Conservation (phyloP, 2,329 filamentous ascomycete genomes). For the Colletotrichum tamarilloi region DNA sequence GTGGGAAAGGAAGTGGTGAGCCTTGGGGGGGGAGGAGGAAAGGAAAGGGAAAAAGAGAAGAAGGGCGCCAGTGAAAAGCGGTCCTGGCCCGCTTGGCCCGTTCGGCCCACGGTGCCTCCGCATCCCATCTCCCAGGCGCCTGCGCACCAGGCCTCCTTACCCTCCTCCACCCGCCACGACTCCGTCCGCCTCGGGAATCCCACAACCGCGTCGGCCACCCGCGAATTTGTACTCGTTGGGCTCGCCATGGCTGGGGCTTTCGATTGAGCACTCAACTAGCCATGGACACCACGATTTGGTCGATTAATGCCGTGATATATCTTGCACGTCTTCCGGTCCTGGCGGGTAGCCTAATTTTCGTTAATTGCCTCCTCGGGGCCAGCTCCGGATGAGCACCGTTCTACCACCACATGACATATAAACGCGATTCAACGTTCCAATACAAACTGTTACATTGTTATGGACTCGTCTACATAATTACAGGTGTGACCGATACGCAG, state of each 20-base stretch:
- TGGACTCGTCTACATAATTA: not conserved
- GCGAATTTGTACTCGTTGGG: conserved; percentile 75
- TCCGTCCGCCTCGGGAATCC: conserved; percentile 44
- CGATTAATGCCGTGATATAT: conserved; percentile 1
- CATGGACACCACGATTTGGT: conserved; percentile 2
- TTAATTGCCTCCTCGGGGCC: conserved; percentile 33
- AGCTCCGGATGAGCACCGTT: conserved; percentile 12
- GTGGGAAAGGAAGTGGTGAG: conserved; percentile 42
- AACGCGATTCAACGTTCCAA: not conserved
- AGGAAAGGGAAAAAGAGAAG: conserved; percentile 42
- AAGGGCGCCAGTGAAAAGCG: conserved; percentile 37
- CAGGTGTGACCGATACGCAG: conserved; percentile 11
- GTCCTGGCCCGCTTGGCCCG: conserved; percentile 36
- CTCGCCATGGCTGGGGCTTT: conserved; percentile 57
- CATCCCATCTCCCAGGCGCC: conserved; percentile 35
- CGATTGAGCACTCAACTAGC: conserved; percentile 47
- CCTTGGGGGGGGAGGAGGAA: conserved; percentile 40
- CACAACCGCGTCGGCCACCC: conserved; percentile 51
- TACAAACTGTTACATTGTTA: too few species aligned
- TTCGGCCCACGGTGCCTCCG: conserved; percentile 36
- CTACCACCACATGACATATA: conserved; percentile 14
- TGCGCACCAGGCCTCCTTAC: conserved; percentile 38
- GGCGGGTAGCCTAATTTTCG: conserved; percentile 32
- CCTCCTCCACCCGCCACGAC: conserved; percentile 45
- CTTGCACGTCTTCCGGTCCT: not conserved